Evolutionary conservation across 2,329 filamentous ascomycete genomes (phyloP), one percentile per base, ranked within the genome.

Genomic region (Cladophialophora immunda): DNA sequence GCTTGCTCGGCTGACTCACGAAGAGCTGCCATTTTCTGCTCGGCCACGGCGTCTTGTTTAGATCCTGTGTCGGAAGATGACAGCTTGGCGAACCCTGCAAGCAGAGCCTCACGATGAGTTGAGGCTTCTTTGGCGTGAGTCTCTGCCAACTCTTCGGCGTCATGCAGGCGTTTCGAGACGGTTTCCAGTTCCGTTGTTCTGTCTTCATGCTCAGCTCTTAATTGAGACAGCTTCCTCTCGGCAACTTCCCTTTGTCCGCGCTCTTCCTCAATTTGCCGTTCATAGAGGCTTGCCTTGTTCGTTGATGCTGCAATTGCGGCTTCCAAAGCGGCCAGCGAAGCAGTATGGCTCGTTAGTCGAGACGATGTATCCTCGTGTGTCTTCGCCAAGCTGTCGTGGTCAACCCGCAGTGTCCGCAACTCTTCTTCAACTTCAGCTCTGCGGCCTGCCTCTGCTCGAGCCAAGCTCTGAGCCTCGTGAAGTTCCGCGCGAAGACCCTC

Each of bases 111-210:
- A 27, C 92, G 92, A 76, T 98, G 94, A 17, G 91, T 91, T 64
- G 90, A 87, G 5, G 95, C 94, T 81, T 99, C 96, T 71, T 89
- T 88, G 4, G 94, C 92, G 77, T 97, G 90, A 72, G 90, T 93
- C 74, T 96, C 92, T 1, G 92, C 92, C 53, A 98, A 81, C 75
- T 97, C 93, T 79, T 99, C 93, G 0, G 92, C 89, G 77, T 97
- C 94, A 47, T 87, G 89, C 57, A 99, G 81, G 58, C 92, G 89
- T 72, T 93, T 89, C 1, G 87, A 90, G 0, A 89, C 85, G 22
- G 86, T 86, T 53, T 93, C 92, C 2, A 98, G 84, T 76, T 99
- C 94, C 0, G 88, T 84, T 9, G 88, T 90, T 36, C 89, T 87
- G 59, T 91, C 87, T 75, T 98, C 95, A 74, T 97, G 92, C 76